These are phyloP conservation scores for Auriscalpium microsporum DNA, from an alignment of 768 basidiomycete genomes.

Conservation along the genomic window DNA sequence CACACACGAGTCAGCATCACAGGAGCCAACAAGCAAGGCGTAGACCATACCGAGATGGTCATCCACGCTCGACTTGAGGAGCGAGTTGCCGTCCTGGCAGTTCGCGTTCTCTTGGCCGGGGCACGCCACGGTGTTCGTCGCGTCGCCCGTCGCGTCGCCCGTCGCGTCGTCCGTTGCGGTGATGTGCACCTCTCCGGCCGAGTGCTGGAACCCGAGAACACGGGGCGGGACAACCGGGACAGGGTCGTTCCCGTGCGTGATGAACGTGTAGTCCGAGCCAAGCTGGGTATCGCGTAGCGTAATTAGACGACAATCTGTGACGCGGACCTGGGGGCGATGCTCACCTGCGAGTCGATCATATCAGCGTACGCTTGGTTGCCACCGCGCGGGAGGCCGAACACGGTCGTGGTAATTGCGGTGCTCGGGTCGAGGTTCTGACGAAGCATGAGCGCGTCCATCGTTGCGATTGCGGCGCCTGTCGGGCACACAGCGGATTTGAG, in stretches of 20 bases:
- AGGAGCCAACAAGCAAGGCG: not conserved
- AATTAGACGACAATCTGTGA: not conserved
- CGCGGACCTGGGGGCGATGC: constrained; percentile 1
- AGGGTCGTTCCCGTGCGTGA: constrained; percentile 42
- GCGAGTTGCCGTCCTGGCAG: constrained; percentile 5
- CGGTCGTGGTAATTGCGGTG: constrained; percentile 25
- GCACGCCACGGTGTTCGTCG: constrained; percentile 24
- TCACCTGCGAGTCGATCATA: constrained; percentile 29
- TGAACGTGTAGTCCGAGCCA: constrained; percentile 36
- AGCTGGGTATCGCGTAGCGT: constrained; percentile 31
- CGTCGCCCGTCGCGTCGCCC: constrained; percentile 22
- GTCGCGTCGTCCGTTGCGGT: constrained; percentile 31
- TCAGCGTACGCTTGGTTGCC: constrained; percentile 38
- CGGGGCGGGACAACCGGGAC: constrained; percentile 29
- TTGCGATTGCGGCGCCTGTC: constrained; percentile 36
- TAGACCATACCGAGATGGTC: constrained; percentile 1
- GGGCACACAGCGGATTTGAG: not conserved
- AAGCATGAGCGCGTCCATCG: constrained; percentile 36
- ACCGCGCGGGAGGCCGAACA: constrained; percentile 37
- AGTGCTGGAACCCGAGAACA: constrained; percentile 39
- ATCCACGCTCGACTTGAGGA: constrained; percentile 2
- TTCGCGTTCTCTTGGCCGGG: constrained; percentile 31
- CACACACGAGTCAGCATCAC: not conserved
- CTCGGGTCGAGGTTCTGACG: constrained; percentile 27
- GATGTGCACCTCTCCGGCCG: constrained; percentile 32